Base-by-base conservation (phyloP, 1,284 basidiomycete species). In the Porodaedalea pini region DNA sequence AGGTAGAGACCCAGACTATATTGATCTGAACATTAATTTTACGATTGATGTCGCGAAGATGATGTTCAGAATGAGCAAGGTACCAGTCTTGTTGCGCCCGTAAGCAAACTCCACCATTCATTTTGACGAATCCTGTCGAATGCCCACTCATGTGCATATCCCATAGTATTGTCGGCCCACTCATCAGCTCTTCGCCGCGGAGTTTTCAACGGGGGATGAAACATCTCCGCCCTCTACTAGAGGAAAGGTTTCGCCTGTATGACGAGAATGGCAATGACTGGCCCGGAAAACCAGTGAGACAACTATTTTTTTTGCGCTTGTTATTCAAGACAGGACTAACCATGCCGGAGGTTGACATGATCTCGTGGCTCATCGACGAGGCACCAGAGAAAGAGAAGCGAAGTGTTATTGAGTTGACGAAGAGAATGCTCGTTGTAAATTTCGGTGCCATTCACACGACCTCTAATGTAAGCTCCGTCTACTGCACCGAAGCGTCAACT, bases 1-100 rank as follows among this genome's bases (percentile, higher is more conserved):
- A 80, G 79, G 79, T 61, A 69, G 74, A 29, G 57, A 79, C 51
- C 61, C 63, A 0, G 76, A 74, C 13, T 78, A 70, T 59, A 62
- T 68, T n/a, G 64, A 68, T n/a, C 64, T 78, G 11, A 74, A 69
- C 51, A 68, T 73, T 1, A 53, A 62, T 3, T 73, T 68, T 49
- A 66, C 73, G 0, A 11, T 70, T 7, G 66, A 71, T 47, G 62
- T 75, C 7, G 27, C 69, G 2, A 65, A 64, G 41, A 65, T 58
- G 27, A 68, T 65, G 0, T 2, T 32, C 4, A 60, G 66, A 6
- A 60, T 80, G 40, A 64, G 63, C 11, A 17, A 71, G 1, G 72
- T 74, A 37, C 78, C 78, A 0, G 61, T 58, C 0, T 67, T 75
- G 32, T 51, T 79, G 25, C 45, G 41, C 8, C 52, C 57, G 57